Percentiles rank a stretch among this genome's conserved stretches.
Evolutionary conservation across 1,284 basidiomycete genomes (phyloP).

Genomic region (Apiotrichum mycotoxinovorans): DNA sequence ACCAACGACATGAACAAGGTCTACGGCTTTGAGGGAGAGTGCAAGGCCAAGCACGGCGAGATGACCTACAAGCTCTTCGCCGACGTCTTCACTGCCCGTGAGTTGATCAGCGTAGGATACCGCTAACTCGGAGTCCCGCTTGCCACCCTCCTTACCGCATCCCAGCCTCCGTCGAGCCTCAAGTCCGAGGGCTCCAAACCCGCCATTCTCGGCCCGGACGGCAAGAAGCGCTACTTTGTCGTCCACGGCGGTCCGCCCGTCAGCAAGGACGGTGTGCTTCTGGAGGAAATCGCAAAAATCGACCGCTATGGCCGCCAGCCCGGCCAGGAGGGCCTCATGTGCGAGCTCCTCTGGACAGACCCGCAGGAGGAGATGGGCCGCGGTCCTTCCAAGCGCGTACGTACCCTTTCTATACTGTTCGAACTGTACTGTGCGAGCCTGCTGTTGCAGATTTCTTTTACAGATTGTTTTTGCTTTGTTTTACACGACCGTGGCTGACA

Average conservation of each 20-base stretch:
- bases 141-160: conserved; percentile 76
- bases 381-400: conserved; percentile 88
- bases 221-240: conserved; percentile 86
- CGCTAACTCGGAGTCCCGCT: conserved; percentile 66
- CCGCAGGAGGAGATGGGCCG: conserved; percentile 87
- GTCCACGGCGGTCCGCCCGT: conserved; percentile 90
- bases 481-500: not conserved
- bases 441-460: not conserved
- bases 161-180: conserved; percentile 58
- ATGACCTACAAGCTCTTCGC: conserved; percentile 85
- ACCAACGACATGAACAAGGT: conserved; percentile 75
- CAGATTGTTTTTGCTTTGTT: not conserved
- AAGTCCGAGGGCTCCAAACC: conserved; percentile 47
- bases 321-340: conserved; percentile 93
- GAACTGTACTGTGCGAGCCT: too few relatives aligned
- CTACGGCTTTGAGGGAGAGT: conserved; percentile 96
- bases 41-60: conserved; percentile 90
- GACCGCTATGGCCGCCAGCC: conserved; percentile 85
- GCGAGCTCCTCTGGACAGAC: conserved; percentile 87
- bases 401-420: too few relatives aligned
- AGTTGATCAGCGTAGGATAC: conserved; percentile 40
- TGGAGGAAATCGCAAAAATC: conserved; percentile 87
- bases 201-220: conserved; percentile 74
- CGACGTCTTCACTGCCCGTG: conserved; percentile 82
- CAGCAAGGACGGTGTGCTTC: conserved; percentile 85